Conservation (phyloP, 345 rosid species). For the Euphorbia peplus region DNA sequence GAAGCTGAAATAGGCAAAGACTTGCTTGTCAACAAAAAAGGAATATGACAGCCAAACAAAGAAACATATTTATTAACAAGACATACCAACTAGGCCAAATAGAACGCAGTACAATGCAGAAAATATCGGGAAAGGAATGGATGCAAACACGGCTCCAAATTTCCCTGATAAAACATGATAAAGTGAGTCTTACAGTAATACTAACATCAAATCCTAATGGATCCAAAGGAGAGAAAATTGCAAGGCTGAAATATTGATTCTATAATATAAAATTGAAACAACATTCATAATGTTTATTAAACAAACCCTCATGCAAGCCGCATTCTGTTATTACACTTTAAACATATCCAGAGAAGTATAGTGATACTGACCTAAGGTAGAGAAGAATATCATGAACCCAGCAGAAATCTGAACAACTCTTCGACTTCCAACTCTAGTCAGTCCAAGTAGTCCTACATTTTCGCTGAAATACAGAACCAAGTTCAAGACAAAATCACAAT, state of each 20-base stretch:
- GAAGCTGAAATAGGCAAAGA: conserved; percentile 20
- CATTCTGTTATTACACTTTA: neutral
- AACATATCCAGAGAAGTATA: neutral
- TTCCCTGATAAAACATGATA: conserved; percentile 18
- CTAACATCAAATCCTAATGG: neutral
- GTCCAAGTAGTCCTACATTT: conserved; percentile 32
- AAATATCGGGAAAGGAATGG: conserved; percentile 27
- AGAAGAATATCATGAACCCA: conserved; percentile 28
- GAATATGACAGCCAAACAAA: neutral
- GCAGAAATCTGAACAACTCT: conserved; percentile 34
- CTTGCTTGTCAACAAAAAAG: neutral
- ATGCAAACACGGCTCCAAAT: conserved; percentile 30
- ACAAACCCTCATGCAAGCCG: neutral
- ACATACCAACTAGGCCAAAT: conserved; percentile 33
- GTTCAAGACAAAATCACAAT: conserved; percentile 2
- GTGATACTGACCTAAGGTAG: conserved; percentile 22
- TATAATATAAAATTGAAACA: neutral
- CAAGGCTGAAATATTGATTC: neutral
- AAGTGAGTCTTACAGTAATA: neutral
- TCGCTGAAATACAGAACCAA: conserved; percentile 16
- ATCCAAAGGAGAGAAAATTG: neutral
- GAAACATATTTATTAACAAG: neutral
- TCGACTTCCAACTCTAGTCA: conserved; percentile 34
- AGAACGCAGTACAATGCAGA: conserved; percentile 28
- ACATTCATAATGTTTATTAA: neutral